Base-by-base conservation (phyloP, 441 rosid genomes). In the Euphorbia schlechtendalii region DNA sequence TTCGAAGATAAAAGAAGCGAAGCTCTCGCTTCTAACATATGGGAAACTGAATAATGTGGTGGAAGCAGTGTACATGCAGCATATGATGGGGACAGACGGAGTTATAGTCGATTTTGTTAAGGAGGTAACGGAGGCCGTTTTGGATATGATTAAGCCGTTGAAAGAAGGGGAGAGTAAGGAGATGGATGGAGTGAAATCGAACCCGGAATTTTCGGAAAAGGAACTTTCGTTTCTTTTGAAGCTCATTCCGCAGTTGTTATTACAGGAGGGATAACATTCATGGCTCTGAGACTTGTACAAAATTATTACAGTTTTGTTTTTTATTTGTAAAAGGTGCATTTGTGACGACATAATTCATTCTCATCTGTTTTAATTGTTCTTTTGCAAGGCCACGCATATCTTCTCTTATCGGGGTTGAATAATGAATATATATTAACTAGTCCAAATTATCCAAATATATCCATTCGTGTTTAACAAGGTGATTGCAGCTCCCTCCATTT, bases 51-150 rank as follows among this genome's bases (percentile, higher is more conserved):
- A 93, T 68, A 93, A 93, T 58, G 94, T 92, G 5, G 60, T 84
- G 0, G 98, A 93, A 80, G 94, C 94, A 0, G 97, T 90, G 41
- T 86, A 83, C 80, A 78, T 90, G 89, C 97, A 93, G 67, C 75
- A 90, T 74, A 56, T 90, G 76, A 93, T 93, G 97, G 94, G 96
- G 2, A 72, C 86, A 24, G 86, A 90, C n/a, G 96, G 98, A 59
- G 95, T 93, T 68, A 88, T 93, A 5, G 90, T 90, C 3, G 97
- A 93, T 76, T 61, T 85, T 49, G 97, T 90, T 56, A 75, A 78
- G 45, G 98, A 93, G 78, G 85, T 90, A 21, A 78, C 96, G 2
- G 84, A 83, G 65, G 83, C 88, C 0, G 89, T 90, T 32, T 56
- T 76, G 4, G 86, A 78, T 57, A 67, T 88, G 91, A 78, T 86